Evolutionary conservation across 495 filamentous ascomycete species (phyloP).

Genomic region (Aspergillus nidulans): DNA sequence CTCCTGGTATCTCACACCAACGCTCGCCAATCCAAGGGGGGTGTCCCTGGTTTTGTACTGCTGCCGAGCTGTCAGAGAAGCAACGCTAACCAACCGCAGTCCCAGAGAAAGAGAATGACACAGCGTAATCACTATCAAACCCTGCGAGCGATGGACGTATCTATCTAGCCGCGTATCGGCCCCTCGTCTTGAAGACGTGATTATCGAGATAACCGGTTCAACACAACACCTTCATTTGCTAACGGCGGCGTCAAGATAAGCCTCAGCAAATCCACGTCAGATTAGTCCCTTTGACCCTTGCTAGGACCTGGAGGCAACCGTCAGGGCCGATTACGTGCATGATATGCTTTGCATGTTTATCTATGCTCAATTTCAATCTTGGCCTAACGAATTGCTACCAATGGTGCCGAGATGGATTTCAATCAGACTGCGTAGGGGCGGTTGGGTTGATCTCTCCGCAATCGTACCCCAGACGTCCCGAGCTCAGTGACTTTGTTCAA

Average conservation of each 20-base stretch:
- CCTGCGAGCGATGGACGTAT: background rate
- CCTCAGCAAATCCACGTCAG: slow-evolving; percentile 5
- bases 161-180: slow-evolving; percentile 14
- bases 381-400: background rate
- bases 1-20: background rate
- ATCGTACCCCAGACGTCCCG: background rate
- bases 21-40: slow-evolving; percentile 8
- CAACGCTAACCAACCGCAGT: slow-evolving; percentile 2
- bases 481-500: background rate
- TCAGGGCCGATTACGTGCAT: background rate
- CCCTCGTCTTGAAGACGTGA: slow-evolving; percentile 8
- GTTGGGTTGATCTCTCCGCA: slow-evolving; percentile 7
- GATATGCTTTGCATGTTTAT: background rate
- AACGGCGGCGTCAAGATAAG: slow-evolving; percentile 10
- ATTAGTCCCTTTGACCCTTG: background rate
- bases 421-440: no score
- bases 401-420: no score
- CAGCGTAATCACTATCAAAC: background rate
- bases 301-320: background rate
- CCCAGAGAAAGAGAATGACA: background rate
- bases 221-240: slow-evolving; percentile 7
- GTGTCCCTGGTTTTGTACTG: slow-evolving; percentile 13
- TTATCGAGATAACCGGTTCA: slow-evolving; percentile 11
- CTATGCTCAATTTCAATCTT: slow-evolving; percentile 1
- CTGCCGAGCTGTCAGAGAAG: background rate